Evolutionary conservation across 441 rosid genomes (phyloP), one percentile per base, ranked within the genome.

Genomic region (Monsonia emarginata): DNA sequence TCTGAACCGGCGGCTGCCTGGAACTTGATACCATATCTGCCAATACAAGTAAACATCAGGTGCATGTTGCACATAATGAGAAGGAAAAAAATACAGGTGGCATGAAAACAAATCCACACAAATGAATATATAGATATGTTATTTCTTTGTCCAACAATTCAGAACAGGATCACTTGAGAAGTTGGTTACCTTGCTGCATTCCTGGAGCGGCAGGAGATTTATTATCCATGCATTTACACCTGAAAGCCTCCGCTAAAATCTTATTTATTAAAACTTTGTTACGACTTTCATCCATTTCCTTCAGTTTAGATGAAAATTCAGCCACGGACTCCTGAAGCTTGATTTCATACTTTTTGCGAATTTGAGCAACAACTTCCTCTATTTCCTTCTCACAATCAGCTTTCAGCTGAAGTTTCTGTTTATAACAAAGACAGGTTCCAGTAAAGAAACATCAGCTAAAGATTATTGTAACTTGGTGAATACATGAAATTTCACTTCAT

Each of bases 181-280:
- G 27, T 44, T 21, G 68, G 76, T 31, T 68, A 89, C 99, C 97
- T 77, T 76, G 83, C 67, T 69, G 80, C 62, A 60, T 48, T 66
- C 69, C 71, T 9, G 74, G 68, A 9, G 71, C 22, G 30, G 31
- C 65, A 69, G 85, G 63, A 65, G 69, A 66, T 73, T 64, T 84
- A 28, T 24, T 62, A 70, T 84, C 88, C 46, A 60, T 74, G 57
- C 88, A 89, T 76, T 89, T 88, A 52, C 75, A 76, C 75, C 84
- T 75, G 79, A 88, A 87, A 13, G 88, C 90, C 61, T 79, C 88
- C 0, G 97, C 91, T 83, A 95, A 79, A 52, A 88, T 78, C 85
- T 80, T 88, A 80, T 81, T 86, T 89, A 82, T 80, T 63, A 71
- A 59, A 70, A 87, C 77, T 74, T 72, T 79, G 64, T 65, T 63